Base-by-base conservation (phyloP, 2,329 filamentous ascomycete genomes). In the Ophiostoma sp. region DNA sequence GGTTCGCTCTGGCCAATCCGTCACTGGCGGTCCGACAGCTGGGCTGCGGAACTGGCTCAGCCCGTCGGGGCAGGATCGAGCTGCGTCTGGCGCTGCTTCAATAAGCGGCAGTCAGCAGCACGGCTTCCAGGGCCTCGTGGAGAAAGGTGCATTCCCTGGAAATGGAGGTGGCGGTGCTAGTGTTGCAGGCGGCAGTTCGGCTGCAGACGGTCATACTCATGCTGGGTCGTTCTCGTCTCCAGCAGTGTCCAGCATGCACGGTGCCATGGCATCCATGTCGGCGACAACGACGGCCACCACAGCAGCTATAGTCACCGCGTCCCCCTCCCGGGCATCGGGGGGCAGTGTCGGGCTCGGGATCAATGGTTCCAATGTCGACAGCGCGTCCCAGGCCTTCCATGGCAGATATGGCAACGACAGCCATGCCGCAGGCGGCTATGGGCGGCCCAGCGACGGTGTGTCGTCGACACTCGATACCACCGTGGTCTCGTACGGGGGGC, bases 81-180 rank as follows among this genome's bases (percentile, higher is more conserved):
- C 75, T n/a, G 64, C 60, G 36, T 75, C 75, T 42, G 63, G 68
- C 63, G 45, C 70, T 18, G 73, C 73, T 49, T 68, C 72, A 3
- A 66, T 70, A 36, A 49, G 5, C 5, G 41, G 64, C 47, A 41
- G 66, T 8, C 66, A 55, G 11, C 64, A 45, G 38, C 58, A 67
- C 45, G 65, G 72, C 12, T 77, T 78, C 8, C 80, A 81, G 8
- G 78, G 84, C n/a, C 87, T 87, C 70, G 86, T 88, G 79, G 88
- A 87, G 18, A 83, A 83, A 49, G 75, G 75, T 5, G 71, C 74
- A 12, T 65, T 64, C 3, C 9, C 40, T 1, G 52, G 52, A 9
- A 49, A n/a, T 8, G 41, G 36, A n/a, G 38, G 60, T n/a, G 16
- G 58, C 45, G 40, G 16, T 9, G 9, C 49, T 16, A 8, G 49